Evolutionary conservation across 208 protist species (phyloP), one percentile per base, ranked within the genome.

Genomic region (Leishmania martiniquensis): DNA sequence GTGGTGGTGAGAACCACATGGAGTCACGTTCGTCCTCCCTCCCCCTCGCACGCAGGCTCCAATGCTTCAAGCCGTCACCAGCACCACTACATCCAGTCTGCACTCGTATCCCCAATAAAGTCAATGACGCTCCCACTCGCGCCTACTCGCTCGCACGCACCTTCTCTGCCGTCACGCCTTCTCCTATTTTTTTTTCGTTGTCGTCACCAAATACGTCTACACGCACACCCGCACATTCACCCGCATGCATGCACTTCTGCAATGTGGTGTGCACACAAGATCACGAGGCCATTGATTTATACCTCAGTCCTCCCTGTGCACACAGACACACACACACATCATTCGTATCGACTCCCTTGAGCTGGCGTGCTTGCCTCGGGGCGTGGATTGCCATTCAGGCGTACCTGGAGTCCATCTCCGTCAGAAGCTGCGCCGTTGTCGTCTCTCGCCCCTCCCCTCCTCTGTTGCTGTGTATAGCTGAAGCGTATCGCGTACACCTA

Each of bases 91-190:
- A 39, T 37, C 10, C 12, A 12, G 32, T 17, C 22, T 34, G 34
- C n/a, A n/a, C 20, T 4, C 10, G 55, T 34, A 12, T 3, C 25
- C 54, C n/a, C 32, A n/a, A 34, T 60, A 10, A 15, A 1, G 54
- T 9, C n/a, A n/a, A 60, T 60, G n/a, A 34, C 70, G n/a, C 65
- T 3, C 42, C 0, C 42, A 51, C 65, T 0, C 65, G 39, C 42
- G 5, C 68, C 73, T 29, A 45, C 42, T 25, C 52, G 70, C 49
- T 74, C 51, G 17, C 72, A 68, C n/a, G 55, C 54, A 63, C 13
- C 44, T 32, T 52, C 13, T n/a, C 55, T 20, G 4, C 45, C 65
- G 45, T 5, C 45, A 6, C 37, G 13, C 29, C 34, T 34, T 25
- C 55, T 13, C 34, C 25, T 25, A 22, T 13, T 51, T 25, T 25